phyloP scores from a whole-genome alignment of 108 stramenopile genomes.

The Aurantiochytrium sp. region DNA sequence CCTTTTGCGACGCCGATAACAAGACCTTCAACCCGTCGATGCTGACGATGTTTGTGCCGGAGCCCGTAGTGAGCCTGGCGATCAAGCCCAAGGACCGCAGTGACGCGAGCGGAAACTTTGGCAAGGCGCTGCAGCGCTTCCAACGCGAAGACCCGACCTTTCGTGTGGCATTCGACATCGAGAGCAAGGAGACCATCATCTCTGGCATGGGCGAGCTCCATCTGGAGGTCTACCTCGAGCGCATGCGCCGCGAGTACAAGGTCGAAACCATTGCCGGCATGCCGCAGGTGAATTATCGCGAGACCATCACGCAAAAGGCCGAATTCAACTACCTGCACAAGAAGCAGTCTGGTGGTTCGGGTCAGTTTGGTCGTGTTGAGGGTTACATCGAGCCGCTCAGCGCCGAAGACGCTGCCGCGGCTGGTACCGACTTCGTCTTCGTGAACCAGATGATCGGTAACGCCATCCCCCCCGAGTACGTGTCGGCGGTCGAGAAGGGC shows the following conservation, averaged over 20 bases:
- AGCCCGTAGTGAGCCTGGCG: constrained; percentile 93
- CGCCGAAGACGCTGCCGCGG: constrained; percentile 57
- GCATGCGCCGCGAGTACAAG: constrained; percentile 93
- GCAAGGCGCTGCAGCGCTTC: constrained; percentile 88
- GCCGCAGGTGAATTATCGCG: constrained; percentile 97
- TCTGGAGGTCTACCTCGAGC: constrained; percentile 97
- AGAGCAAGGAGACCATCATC: constrained; percentile 93
- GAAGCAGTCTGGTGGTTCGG: constrained; percentile 96
- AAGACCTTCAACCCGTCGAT: constrained; percentile 61
- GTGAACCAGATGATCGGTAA: constrained; percentile 85
- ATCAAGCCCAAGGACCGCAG: constrained; percentile 78
- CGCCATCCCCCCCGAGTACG: constrained; percentile 95
- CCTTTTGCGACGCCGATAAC: constrained; percentile 82
- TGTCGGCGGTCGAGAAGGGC: constrained; percentile 90
- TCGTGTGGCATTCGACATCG: constrained; percentile 77
- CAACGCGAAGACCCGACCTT: constrained; percentile 98
- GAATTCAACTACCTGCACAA: constrained; percentile 96
- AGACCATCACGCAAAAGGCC: constrained; percentile 75
- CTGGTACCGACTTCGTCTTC: constrained; percentile 64
- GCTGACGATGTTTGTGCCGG: constrained; percentile 94
- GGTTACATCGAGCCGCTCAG: constrained; percentile 91
- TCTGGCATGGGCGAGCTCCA: constrained; percentile 99
- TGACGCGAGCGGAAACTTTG: constrained; percentile 75
- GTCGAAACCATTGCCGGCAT: constrained; percentile 83
- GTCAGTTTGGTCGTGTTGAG: constrained; percentile 93